Evolutionary conservation across 2,329 filamentous ascomycete genomes (phyloP).

Genomic region (Hirsutella minnesotensis): DNA sequence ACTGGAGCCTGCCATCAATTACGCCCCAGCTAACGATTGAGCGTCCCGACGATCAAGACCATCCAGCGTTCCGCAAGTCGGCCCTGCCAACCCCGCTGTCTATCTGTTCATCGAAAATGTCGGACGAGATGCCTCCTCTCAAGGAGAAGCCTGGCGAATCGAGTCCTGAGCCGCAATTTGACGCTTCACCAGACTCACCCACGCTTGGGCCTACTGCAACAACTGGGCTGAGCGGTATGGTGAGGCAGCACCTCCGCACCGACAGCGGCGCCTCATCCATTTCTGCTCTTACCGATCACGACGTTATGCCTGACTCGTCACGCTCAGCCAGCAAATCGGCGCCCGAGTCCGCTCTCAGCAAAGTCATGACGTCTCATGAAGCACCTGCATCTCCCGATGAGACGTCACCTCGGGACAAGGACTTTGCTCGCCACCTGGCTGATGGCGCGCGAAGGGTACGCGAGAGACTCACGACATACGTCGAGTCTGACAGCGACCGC

Average conservation of each 20-base stretch:
- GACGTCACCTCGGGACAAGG: slow-evolving; percentile 31
- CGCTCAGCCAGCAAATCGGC: background rate
- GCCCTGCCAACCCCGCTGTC: slow-evolving; percentile 31
- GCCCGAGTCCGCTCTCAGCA: background rate
- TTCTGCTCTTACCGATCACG: slow-evolving; percentile 39
- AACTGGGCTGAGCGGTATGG: slow-evolving; percentile 62
- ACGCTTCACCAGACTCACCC: slow-evolving; percentile 53
- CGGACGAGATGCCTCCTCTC: slow-evolving; percentile 14
- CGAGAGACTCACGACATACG: slow-evolving; percentile 59
- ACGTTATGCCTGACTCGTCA: slow-evolving; percentile 2
- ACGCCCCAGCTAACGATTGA: slow-evolving; percentile 27
- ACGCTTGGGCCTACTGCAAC: slow-evolving; percentile 53
- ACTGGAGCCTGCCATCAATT: slow-evolving; percentile 3
- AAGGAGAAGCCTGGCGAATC: slow-evolving; percentile 8
- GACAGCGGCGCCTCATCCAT: slow-evolving; percentile 75
- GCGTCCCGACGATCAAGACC: slow-evolving; percentile 39
- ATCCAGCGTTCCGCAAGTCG: slow-evolving; percentile 40
- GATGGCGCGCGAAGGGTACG: slow-evolving; percentile 59
- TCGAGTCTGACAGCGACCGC: slow-evolving; percentile 44
- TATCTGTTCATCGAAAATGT: slow-evolving; percentile 14
- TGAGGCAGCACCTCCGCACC: slow-evolving; percentile 72
- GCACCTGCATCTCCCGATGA: background rate
- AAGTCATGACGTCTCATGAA: background rate
- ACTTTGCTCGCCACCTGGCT: slow-evolving; percentile 63
- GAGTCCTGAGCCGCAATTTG: slow-evolving; percentile 6